Conservation (phyloP, 2,329 filamentous ascomycete species). For the Fusarium sp. region DNA sequence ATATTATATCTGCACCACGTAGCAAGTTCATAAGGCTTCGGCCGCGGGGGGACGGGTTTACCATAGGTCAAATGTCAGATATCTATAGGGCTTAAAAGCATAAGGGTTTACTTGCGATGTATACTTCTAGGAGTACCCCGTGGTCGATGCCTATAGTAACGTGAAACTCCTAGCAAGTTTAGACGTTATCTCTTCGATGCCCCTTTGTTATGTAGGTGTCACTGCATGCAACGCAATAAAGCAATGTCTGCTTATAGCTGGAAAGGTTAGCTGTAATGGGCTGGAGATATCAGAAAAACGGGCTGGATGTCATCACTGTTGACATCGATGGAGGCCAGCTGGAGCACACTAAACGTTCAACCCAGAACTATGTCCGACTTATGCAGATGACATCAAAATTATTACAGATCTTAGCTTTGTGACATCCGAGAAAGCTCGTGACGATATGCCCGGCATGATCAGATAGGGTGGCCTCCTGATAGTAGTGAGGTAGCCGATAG, state of each 20-base stretch:
- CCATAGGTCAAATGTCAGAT: not conserved
- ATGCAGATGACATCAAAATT: not conserved
- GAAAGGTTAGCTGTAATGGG: not conserved
- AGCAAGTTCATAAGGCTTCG: not conserved
- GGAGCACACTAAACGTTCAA: slow-evolving; percentile 1
- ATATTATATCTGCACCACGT: not conserved
- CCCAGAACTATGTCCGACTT: slow-evolving; percentile 14
- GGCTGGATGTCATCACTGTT: not conserved
- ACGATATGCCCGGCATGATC: not conserved
- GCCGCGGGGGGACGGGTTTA: not conserved
- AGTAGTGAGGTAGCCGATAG: not conserved
- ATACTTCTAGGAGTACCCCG: slow-evolving; percentile 1
- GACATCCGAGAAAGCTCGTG: not conserved
- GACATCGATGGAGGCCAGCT: not conserved
- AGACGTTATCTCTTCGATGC: not conserved
- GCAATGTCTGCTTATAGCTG: not conserved
- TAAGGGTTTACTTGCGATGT: slow-evolving; percentile 1
- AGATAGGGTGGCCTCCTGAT: not conserved
- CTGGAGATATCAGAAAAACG: not conserved
- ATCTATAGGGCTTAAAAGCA: not conserved
- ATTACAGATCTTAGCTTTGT: not conserved
- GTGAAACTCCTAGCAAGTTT: not conserved
- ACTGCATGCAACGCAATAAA: slow-evolving; percentile 1
- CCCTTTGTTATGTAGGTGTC: slow-evolving; percentile 3
- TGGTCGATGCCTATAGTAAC: not conserved